Evolutionary conservation across 345 rosid species (phyloP).

Genomic region (Lepidium africanum): DNA sequence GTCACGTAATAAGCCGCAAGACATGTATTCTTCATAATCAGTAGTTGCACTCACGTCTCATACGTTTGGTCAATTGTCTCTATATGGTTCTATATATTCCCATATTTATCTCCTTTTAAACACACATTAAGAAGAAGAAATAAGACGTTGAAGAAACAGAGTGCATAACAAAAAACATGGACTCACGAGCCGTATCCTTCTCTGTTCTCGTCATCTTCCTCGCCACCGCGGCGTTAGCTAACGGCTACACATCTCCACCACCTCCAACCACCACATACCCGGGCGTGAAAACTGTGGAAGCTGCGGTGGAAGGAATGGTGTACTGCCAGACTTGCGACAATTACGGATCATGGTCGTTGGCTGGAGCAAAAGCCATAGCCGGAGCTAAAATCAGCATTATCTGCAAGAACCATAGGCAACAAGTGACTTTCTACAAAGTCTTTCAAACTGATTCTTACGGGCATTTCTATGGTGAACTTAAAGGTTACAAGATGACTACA

Average conservation of each 20-base stretch:
- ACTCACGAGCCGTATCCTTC: constrained; percentile 6
- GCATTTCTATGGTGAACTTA: constrained; percentile 68
- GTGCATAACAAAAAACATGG: constrained; percentile 17
- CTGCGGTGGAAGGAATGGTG: constrained; percentile 74
- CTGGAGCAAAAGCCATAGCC: constrained; percentile 56
- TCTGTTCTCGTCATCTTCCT: constrained; percentile 28
- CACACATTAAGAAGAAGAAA: background rate
- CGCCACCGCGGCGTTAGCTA: constrained; percentile 4
- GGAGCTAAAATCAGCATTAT: constrained; percentile 64
- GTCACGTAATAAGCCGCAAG: constrained; percentile 25
- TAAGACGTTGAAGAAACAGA: constrained; percentile 36
- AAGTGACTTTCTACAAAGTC: constrained; percentile 61
- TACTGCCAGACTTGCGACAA: constrained; percentile 73
- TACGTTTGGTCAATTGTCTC: background rate
- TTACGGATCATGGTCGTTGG: constrained; percentile 63
- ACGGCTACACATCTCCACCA: constrained; percentile 22
- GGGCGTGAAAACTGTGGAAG: constrained; percentile 33
- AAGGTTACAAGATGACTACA: constrained; percentile 40
- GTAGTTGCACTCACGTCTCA: constrained; percentile 27
- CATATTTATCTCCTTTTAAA: background rate
- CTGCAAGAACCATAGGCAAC: constrained; percentile 51
- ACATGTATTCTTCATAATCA: background rate
- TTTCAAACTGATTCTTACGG: constrained; percentile 48
- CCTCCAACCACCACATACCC: constrained; percentile 25
- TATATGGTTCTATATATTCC: background rate